Base-by-base conservation (phyloP, 345 rosid species). In the Sonneratia caseolaris region DNA sequence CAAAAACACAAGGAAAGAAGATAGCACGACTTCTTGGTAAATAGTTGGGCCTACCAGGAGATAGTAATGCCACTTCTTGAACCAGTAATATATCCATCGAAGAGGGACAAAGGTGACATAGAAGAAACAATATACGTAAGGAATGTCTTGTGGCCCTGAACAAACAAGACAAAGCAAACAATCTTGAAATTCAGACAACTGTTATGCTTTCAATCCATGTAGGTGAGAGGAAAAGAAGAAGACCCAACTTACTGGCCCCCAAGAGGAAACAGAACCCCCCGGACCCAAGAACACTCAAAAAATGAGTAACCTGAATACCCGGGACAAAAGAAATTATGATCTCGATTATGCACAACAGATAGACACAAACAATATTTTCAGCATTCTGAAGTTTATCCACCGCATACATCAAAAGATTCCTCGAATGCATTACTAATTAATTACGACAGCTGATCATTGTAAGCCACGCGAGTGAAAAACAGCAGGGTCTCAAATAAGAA, bases 61-160 rank as follows among this genome's bases (percentile, higher is more conserved):
- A 84, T 91, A 94, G 79, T 91, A 94, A 78, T 94, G 98, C 98
- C 93, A 88, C 82, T 94, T 94, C 86, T 94, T 94, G 81, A 79
- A 91, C 77, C 98, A 88, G 72, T 94, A 94, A 79, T 94, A 91
- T 68, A 94, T 90, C 98, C 98, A 94, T 62, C 98, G 86, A 45
- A 90, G 95, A 78, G 98, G 98, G 73, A 94, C 98, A 77, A 94
- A 94, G 68, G 66, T 82, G 42, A 94, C 70, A 77, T 84, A 94
- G 83, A 94, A 89, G 45, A 91, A 71, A 77, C 97, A 94, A 66
- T 91, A 94, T 27, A 90, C 92, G 51, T 90, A 83, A 70, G 93
- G 97, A 69, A 88, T 81, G 73, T 91, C 93, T 37, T 91, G 96
- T 9, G 98, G 97, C 73, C 98, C 97, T 91, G 89, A 68, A 74